Base-by-base conservation (phyloP, 768 basidiomycete species). In the Lactarius vividus region DNA sequence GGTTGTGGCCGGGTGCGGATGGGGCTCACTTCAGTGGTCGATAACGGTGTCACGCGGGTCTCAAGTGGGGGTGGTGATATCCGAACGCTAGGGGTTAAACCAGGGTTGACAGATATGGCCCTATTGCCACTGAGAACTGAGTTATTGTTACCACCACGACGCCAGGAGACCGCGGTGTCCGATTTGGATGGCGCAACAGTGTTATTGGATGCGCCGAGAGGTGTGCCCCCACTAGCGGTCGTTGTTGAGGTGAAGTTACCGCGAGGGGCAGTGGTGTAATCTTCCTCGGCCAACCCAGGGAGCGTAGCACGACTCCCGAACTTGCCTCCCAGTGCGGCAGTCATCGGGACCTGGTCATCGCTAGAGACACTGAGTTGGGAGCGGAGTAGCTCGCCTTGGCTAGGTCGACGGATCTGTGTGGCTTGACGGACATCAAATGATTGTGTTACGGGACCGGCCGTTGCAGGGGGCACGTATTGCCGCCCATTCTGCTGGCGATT, bases 161-260 rank as follows among this genome's bases (percentile, higher is more conserved):
- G 84, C 92, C 92, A 94, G 59, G 89, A 92, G 42, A 85, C 79
- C 57, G 85, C 91, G 39, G 84, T 78, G 73, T 94, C 92, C 2
- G 92, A 92, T 77, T 91, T 93, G 74, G 91, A 92, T n/a, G 87
- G 85, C 6, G 76, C 72, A 53, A 74, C 71, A 62, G 76, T 67
- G 70, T 55, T 69, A 18, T 80, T 73, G 11, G 80, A 79, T 65
- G 76, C 80, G 46, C 89, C 89, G 58, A 92, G 81, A n/a, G 84
- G 80, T 13, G 85, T 87, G 54, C 88, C 89, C 66, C 88, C 89
- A 71, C 86, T 88, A 73, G 92, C 86, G 59, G 87, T 82, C 3
- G 84, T 88, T 62, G 87, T 88, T 59, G 88, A 84, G 16, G 79
- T 61, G 44, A 69, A 70, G 39, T 59, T 67, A 37, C 58, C 60